phyloP scores from a whole-genome alignment of 2,329 filamentous ascomycete genomes.

The Blastomyces emzantsi region DNA sequence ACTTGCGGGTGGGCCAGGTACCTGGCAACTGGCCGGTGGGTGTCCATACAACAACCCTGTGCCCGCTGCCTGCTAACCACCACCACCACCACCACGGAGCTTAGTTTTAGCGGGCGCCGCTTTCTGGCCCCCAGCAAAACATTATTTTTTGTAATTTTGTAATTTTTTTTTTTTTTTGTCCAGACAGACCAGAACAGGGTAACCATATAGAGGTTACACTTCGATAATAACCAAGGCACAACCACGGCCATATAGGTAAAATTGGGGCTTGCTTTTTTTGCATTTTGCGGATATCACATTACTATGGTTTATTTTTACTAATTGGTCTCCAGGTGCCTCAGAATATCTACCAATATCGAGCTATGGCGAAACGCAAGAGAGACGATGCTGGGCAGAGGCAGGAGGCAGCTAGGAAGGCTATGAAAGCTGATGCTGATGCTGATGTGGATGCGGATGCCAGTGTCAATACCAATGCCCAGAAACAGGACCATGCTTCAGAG shows the following conservation, averaged over 20 bases:
- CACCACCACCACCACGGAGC: neutral
- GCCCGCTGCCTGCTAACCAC: too few relatives aligned
- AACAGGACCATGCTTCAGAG: conserved; percentile 15
- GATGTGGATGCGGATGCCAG: conserved; percentile 11
- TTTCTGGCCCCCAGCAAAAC: neutral
- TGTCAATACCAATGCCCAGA: conserved; percentile 11
- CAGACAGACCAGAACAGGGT: neutral
- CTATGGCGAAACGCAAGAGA: conserved; percentile 42
- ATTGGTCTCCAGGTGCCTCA: neutral
- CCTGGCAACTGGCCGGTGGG: too few relatives aligned
- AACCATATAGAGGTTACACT: too few relatives aligned
- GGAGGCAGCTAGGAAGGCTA: conserved; percentile 25
- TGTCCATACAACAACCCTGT: too few relatives aligned
- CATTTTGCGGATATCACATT: neutral
- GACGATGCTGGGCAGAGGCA: conserved; percentile 24
- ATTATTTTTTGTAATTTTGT: neutral
- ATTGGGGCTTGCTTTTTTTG: neutral
- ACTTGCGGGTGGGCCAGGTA: neutral
- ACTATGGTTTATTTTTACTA: neutral
- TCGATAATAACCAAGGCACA: neutral
- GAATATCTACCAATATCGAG: neutral
- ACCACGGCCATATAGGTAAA: neutral
- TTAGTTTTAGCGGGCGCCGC: conserved; percentile 10
- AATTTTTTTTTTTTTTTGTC: neutral
- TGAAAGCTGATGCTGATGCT: conserved; percentile 23